Base-by-base conservation (phyloP, 2,329 filamentous ascomycete species). In the Pestalotiopsis sp. region DNA sequence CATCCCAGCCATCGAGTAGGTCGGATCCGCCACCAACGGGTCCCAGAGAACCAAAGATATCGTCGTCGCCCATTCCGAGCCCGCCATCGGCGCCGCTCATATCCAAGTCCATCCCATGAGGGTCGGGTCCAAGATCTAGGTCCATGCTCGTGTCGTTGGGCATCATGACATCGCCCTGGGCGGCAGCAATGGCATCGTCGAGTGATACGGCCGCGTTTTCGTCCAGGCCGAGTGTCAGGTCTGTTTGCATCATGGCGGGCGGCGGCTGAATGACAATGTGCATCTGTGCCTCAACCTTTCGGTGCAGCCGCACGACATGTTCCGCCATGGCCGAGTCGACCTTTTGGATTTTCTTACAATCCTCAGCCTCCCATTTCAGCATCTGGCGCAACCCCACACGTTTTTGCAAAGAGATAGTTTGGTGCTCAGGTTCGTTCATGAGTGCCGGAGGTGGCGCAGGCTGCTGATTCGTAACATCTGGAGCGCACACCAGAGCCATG, bases 231-330 rank as follows among this genome's bases (percentile, higher is more conserved):
- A 86, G 77, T 13, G 76, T 77, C 65, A 86, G 80, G 49, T 82
- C 82, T 4, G 77, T 76, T 59, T 83, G 82, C 20, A 86, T 78
- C 73, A 86, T 82, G 66, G 81, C 73, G 76, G 79, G 71, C 11
- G 76, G 72, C 70, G 78, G 72, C 17, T 79, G 74, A 68, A 79
- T 71, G 41, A 82, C 81, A 82, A 92, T 85, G 75, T 91, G 90
- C n/a, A 92, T 85, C 75, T 91, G 90, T n/a, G 86, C 85, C 78
- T 93, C 90, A 12, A 93, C 90, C 2, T 85, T 83, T 31, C 90
- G 84, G 75, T 91, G 83, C 7, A 92, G 84, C 7, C 90, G 87
- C 11, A 91, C 87, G 14, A 90, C 80, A 9, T 86, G 86, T 77
- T 92, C 90, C 1, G 90, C 89, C 59, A 87, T 80, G 20, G 82